These are phyloP conservation scores for Solanum peruvianum DNA, from an alignment of 257 asterid species.

Conservation along the genomic window DNA sequence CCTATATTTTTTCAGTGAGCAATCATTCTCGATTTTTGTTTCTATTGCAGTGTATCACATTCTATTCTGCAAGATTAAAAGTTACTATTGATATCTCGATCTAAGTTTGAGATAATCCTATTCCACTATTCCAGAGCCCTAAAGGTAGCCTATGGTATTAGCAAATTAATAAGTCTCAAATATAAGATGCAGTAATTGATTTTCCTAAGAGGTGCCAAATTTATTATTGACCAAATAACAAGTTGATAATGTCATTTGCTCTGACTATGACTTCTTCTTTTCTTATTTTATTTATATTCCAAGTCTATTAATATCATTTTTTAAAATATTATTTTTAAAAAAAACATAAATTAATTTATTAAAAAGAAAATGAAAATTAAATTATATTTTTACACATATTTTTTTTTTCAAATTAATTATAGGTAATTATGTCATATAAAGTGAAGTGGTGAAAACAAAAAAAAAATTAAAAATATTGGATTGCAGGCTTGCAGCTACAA, in stretches of 20 bases:
- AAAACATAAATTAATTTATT: no score
- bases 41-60: not conserved
- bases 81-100: not conserved
- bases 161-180: not conserved
- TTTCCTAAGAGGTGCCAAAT: not conserved
- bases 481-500: not conserved
- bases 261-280: not conserved
- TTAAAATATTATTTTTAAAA: not conserved
- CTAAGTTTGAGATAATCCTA: not conserved
- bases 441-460: accelerated
- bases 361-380: no score
- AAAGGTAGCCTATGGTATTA: not conserved
- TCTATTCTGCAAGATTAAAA: accelerated
- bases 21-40: not conserved
- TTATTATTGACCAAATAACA: not conserved
- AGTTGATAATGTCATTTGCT: not conserved
- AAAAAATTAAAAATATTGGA: no score
- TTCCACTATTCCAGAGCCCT: not conserved
- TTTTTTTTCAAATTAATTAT: not conserved
- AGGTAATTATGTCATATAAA: no score
- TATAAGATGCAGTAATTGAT: no score
- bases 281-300: not conserved
- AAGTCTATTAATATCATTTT: not conserved
- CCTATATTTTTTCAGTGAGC: not conserved
- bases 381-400: no score